phyloP scores from a whole-genome alignment of 202 grass and related monocot species.

The Schoenoplectus triqueter region DNA sequence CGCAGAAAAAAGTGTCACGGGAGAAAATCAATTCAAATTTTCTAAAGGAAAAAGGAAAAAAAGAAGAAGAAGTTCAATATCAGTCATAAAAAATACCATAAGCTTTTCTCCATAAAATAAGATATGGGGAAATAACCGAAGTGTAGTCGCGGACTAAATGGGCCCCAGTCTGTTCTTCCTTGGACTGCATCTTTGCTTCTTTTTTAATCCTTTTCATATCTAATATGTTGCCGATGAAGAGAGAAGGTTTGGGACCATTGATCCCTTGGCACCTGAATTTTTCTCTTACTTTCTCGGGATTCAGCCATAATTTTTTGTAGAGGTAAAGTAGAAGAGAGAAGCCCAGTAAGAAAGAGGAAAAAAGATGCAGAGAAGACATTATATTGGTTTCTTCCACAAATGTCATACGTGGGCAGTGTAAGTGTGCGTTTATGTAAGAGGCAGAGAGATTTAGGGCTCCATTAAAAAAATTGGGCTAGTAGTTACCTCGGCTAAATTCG shows the following conservation, averaged over 20 bases:
- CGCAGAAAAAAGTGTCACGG: too few relatives aligned
- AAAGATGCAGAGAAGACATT: neutral
- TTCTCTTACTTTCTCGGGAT: conserved; percentile 49
- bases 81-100: conserved; percentile 50
- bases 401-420: too few relatives aligned
- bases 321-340: conserved; percentile 43
- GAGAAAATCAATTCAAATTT: neutral
- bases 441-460: too few relatives aligned
- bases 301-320: conserved; percentile 47
- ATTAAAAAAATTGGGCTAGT: too few relatives aligned
- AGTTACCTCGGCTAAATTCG: too few relatives aligned
- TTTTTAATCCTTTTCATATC: conserved; percentile 62
- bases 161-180: neutral
- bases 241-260: conserved; percentile 58
- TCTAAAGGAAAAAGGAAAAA: neutral
- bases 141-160: conserved; percentile 44
- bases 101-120: conserved; percentile 55
- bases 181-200: conserved; percentile 29
- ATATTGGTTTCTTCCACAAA: neutral
- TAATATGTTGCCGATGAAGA: conserved; percentile 61
- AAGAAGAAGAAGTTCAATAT: neutral
- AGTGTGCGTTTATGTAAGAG: too few relatives aligned
- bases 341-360: conserved; percentile 39
- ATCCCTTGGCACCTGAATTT: conserved; percentile 67
- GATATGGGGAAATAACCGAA: conserved; percentile 58